Conservation (phyloP, 2,329 filamentous ascomycete species). For the Pezicula carpinea region DNA sequence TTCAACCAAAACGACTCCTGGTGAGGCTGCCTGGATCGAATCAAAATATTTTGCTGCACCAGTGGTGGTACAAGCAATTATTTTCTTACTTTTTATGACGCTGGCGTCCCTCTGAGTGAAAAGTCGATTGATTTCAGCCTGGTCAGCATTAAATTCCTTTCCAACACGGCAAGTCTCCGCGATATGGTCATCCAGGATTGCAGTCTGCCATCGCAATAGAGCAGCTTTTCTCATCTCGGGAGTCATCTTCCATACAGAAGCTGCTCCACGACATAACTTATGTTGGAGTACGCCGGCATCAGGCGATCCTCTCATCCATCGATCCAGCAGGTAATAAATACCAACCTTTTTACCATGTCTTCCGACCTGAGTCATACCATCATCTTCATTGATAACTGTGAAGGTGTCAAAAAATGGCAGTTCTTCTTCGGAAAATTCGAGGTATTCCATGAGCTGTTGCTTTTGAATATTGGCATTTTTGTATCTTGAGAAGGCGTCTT, state of each 20-base stretch:
- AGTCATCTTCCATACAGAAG: slow-evolving; percentile 48
- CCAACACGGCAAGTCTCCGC: slow-evolving; percentile 34
- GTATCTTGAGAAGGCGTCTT: slow-evolving; percentile 15
- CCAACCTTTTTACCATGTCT: slow-evolving; percentile 39
- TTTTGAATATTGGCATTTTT: slow-evolving; percentile 8
- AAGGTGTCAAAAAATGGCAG: slow-evolving; percentile 53
- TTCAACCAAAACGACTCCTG: slow-evolving; percentile 62
- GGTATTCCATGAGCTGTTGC: slow-evolving; percentile 33
- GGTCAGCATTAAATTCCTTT: slow-evolving; percentile 36
- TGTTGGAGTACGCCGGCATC: slow-evolving; percentile 40
- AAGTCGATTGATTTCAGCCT: slow-evolving; percentile 38
- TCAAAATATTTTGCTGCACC: slow-evolving; percentile 58
- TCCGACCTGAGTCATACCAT: slow-evolving; percentile 44
- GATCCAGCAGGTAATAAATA: slow-evolving; percentile 44
- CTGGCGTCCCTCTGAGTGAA: slow-evolving; percentile 37
- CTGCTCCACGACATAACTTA: slow-evolving; percentile 23
- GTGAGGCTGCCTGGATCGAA: slow-evolving; percentile 47
- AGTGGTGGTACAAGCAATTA: slow-evolving; percentile 70
- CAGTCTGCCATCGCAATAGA: slow-evolving; percentile 37
- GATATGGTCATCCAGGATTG: slow-evolving; percentile 47
- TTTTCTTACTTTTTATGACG: slow-evolving; percentile 46
- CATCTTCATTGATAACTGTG: slow-evolving; percentile 36
- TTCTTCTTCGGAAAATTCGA: slow-evolving; percentile 49
- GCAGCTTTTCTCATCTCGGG: slow-evolving; percentile 31
- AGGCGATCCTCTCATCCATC: slow-evolving; percentile 44